Evolutionary conservation across 768 basidiomycete species (phyloP).

Genomic region (Lanmaoa rubissima): DNA sequence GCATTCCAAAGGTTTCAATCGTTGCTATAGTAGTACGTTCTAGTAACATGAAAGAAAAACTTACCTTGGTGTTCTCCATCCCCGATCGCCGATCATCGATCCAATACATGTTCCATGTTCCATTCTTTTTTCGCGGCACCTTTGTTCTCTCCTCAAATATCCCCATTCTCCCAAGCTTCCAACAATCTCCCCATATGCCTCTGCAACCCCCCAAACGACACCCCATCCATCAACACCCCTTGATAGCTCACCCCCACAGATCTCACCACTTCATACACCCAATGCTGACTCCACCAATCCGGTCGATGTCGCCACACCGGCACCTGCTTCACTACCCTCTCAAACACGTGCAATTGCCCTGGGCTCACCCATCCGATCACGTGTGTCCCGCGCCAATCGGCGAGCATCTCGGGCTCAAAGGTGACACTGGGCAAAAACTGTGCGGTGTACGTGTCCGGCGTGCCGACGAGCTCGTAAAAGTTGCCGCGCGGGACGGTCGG

Average conservation of each 20-base stretch:
- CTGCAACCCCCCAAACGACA: conserved; percentile 19
- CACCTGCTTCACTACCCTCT: conserved; percentile 14
- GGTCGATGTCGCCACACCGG: conserved; percentile 16
- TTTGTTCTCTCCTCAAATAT: conserved; percentile 16
- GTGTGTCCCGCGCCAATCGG: conserved; percentile 26
- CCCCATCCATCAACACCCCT: conserved; percentile 14
- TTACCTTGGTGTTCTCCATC: neutral
- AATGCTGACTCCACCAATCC: conserved; percentile 29
- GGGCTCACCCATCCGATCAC: conserved; percentile 23
- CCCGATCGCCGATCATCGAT: neutral
- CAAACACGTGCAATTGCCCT: conserved; percentile 13
- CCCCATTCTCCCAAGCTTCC: conserved; percentile 31
- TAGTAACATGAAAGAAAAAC: neutral
- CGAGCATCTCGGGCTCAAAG: conserved; percentile 9
- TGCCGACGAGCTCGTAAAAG: conserved; percentile 28
- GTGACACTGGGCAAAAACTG: conserved; percentile 6
- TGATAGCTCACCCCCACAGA: neutral
- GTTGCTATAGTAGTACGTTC: conserved; percentile 21
- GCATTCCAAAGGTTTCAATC: conserved; percentile 14
- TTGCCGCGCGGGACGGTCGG: conserved; percentile 15
- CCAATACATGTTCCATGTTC: neutral
- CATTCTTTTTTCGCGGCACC: neutral
- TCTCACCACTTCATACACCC: conserved; percentile 25
- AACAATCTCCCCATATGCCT: conserved; percentile 25
- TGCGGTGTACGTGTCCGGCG: conserved; percentile 25